phyloP scores from a whole-genome alignment of 208 protist genomes.

The Acanthamoeba sp. region DNA sequence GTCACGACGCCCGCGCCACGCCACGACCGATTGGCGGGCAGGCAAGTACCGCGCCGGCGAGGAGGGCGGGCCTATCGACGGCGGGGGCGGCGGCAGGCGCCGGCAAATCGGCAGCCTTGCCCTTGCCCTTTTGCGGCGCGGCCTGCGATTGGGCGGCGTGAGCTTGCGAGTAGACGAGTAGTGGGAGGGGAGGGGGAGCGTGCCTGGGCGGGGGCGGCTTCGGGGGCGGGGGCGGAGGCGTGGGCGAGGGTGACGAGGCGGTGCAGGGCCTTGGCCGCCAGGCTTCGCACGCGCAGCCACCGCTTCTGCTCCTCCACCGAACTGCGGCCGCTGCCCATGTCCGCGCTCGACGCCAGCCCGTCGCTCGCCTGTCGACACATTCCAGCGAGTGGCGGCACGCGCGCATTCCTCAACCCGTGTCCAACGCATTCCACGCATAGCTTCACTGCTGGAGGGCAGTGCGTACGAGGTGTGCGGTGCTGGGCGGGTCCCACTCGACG shows the following conservation, averaged over 20 bases:
- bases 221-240: neutral
- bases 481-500: constrained; percentile 34
- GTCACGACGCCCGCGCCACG: too few relatives aligned
- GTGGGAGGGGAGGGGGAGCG: too few relatives aligned
- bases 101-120: neutral
- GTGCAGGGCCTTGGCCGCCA: constrained; percentile 19
- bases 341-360: constrained; percentile 20
- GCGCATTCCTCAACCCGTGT: too few relatives aligned
- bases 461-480: neutral
- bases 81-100: neutral
- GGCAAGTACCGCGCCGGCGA: neutral
- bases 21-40: too few relatives aligned
- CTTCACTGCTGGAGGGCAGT: neutral
- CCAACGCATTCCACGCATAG: neutral
- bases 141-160: neutral
- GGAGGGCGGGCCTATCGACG: neutral
- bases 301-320: constrained; percentile 14
- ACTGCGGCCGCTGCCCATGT: constrained; percentile 7
- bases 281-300: constrained; percentile 53
- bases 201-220: constrained; percentile 1
- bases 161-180: neutral
- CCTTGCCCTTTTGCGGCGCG: constrained; percentile 36
- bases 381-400: too few relatives aligned
- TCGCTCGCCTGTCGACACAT: neutral
- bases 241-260: constrained; percentile 2